Conservation (phyloP, 2,329 filamentous ascomycete genomes). For the Pseudocercospora fijiensis region DNA sequence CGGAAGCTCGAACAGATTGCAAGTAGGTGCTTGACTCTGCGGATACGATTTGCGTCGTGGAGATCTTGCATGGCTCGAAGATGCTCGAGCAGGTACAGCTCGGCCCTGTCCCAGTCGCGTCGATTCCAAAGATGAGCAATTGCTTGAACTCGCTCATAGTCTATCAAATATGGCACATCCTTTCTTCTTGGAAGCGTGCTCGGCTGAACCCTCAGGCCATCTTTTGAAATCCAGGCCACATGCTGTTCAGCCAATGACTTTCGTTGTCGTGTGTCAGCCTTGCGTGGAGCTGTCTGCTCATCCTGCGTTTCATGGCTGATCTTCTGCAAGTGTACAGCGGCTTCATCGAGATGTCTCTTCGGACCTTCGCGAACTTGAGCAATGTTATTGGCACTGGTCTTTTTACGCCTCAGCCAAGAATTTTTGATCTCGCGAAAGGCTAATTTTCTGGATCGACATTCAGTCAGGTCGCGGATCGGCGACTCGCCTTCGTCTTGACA, state of each 20-base stretch:
- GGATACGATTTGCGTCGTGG: neutral
- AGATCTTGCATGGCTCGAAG: neutral
- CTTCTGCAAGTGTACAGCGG: neutral
- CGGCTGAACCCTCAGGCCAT: neutral
- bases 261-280: neutral
- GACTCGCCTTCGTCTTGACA: neutral
- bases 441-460: neutral
- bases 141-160: neutral
- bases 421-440: neutral
- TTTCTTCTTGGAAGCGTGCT: neutral
- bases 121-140: constrained; percentile 5
- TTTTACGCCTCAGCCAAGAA: neutral
- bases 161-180: neutral
- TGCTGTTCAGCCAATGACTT: neutral
- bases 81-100: neutral
- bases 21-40: constrained; percentile 25
- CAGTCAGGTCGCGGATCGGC: neutral
- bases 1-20: constrained; percentile 28
- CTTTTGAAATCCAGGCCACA: neutral
- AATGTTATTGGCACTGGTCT: neutral
- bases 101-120: neutral
- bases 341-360: neutral
- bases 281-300: neutral
- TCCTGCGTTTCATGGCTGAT: neutral
- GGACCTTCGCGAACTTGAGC: neutral